A percentile compares a stretch with the other conserved stretches of the same genome.
Conservation (phyloP, 106 monocot species). For the Iris macrosiphon region DNA sequence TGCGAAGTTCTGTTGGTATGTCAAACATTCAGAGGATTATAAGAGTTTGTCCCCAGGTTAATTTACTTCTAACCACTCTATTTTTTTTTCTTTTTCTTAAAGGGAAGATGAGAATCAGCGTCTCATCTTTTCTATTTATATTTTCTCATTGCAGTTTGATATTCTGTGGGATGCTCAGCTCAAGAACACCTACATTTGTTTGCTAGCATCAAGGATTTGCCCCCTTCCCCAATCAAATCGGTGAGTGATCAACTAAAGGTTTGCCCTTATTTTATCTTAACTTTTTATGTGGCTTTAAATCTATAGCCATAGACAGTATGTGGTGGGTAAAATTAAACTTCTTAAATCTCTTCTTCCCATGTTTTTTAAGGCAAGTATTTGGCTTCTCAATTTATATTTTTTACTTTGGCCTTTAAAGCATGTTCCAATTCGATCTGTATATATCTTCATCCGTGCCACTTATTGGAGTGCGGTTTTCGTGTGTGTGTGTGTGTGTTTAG, state of each 20-base stretch:
- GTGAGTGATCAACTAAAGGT: conserved; percentile 31
- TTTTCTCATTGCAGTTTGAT: conserved; percentile 54
- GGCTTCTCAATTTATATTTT: no score
- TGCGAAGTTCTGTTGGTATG: conserved; percentile 72
- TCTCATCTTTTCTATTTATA: no score
- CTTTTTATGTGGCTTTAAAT: no score
- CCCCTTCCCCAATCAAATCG: conserved; percentile 54
- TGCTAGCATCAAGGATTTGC: conserved; percentile 84
- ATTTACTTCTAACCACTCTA: background rate
- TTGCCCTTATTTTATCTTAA: no score
- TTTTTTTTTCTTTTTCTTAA: no score
- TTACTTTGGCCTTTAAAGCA: background rate
- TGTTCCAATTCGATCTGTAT: no score
- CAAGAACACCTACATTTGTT: conserved; percentile 75
- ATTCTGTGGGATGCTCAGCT: conserved; percentile 87
- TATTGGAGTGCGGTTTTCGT: background rate
- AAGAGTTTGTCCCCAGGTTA: conserved; percentile 95
- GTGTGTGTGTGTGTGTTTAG: no score
- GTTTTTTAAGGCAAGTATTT: no score
- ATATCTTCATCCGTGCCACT: background rate
- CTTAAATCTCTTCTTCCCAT: no score
- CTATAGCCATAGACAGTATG: no score
- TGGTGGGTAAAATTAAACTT: no score
- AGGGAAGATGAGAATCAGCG: no score
- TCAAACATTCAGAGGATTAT: conserved; percentile 75